Evolutionary conservation across 768 basidiomycete species (phyloP).

Genomic region (Mrakia hoshinonis): DNA sequence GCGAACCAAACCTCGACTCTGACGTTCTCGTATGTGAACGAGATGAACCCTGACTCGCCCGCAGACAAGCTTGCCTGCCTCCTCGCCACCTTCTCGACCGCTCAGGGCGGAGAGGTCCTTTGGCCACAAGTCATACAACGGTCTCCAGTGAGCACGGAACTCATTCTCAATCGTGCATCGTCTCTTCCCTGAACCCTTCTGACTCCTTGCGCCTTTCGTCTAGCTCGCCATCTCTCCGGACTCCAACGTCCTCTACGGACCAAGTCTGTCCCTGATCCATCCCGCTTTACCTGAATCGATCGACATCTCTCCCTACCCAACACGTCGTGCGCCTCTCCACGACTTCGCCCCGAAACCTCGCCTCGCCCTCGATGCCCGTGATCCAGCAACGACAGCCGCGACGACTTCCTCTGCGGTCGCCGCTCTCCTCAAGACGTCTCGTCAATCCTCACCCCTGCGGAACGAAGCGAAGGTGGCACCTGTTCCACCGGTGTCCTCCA

Average conservation of each 20-base stretch:
- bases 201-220: background rate
- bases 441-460: background rate
- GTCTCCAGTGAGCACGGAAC: background rate
- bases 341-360: background rate
- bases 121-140: conserved; percentile 19
- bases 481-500: background rate
- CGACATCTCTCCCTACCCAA: background rate
- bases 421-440: background rate
- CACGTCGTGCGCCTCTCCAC: background rate
- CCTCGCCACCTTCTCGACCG: conserved; percentile 18
- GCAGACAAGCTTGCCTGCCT: background rate
- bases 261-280: background rate
- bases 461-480: background rate
- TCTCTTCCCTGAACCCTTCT: background rate
- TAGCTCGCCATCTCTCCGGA: conserved; percentile 2
- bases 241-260: conserved; percentile 9
- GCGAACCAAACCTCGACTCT: background rate
- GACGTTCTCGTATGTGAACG: conserved; percentile 6
- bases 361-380: background rate
- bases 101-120: conserved; percentile 8
- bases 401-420: background rate
- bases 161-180: background rate
- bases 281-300: background rate
- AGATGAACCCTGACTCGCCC: background rate
- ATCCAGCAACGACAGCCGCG: background rate